Evolutionary conservation across 129 eudicot genomes (phyloP).

Genomic region (Flaveria ramosissima): DNA sequence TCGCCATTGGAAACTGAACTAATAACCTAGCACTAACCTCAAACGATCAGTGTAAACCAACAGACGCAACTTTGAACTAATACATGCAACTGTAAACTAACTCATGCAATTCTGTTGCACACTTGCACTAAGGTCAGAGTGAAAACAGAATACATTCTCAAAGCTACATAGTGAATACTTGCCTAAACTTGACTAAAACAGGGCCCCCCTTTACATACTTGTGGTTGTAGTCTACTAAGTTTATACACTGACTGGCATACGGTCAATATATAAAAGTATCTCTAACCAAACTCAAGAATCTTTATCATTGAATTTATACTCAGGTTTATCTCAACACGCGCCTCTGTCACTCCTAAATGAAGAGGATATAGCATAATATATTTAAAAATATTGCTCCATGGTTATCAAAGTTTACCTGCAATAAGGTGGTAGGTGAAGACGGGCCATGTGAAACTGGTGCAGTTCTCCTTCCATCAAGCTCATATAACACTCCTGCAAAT

Average conservation of each 20-base stretch:
- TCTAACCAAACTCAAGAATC: background rate
- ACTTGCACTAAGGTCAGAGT: background rate
- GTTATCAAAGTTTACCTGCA: slow-evolving; percentile 50
- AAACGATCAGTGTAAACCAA: no score
- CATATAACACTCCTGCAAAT: slow-evolving; percentile 69
- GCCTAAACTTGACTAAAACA: background rate
- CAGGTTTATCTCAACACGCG: background rate
- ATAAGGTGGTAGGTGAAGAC: slow-evolving; percentile 64
- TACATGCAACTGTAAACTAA: no score
- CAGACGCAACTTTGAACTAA: no score
- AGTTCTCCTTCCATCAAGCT: slow-evolving; percentile 90
- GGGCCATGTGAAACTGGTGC: slow-evolving; percentile 80
- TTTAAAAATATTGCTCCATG: background rate
- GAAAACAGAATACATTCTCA: no score
- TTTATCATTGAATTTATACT: background rate
- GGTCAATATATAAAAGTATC: no score
- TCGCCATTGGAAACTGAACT: background rate
- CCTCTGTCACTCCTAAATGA: background rate
- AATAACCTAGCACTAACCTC: background rate
- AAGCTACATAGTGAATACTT: no score
- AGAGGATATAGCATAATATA: background rate
- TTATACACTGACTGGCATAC: no score
- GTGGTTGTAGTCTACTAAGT: no score
- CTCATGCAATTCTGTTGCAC: background rate
- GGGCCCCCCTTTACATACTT: background rate